These are phyloP conservation scores for Starmerella bacillaris DNA, from an alignment of 805 yeast genomes.

Conservation along the genomic window DNA sequence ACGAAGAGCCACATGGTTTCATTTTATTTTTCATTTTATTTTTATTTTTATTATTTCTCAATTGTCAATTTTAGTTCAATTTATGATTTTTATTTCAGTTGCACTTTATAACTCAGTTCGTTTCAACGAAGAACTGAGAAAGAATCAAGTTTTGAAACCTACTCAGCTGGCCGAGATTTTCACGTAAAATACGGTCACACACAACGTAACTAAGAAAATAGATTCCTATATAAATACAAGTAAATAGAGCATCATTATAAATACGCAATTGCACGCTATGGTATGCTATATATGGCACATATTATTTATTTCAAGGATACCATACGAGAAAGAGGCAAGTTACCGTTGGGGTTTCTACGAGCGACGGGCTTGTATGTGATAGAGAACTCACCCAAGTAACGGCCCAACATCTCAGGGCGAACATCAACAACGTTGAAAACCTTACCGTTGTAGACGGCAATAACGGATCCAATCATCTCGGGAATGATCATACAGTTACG, in stretches of 20 bases:
- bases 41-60: too few relatives aligned
- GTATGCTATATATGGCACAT: neutral
- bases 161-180: too few relatives aligned
- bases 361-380: constrained; percentile 98
- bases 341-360: constrained; percentile 54
- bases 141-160: too few relatives aligned
- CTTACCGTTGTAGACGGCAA: constrained; percentile 99
- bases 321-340: constrained; percentile 20
- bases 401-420: constrained; percentile 99
- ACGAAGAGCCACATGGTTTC: too few relatives aligned
- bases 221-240: neutral
- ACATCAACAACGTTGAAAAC: constrained; percentile 97
- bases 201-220: too few relatives aligned
- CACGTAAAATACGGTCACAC: too few relatives aligned
- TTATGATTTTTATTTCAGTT: too few relatives aligned
- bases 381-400: constrained; percentile 99
- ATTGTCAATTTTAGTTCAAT: too few relatives aligned
- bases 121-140: too few relatives aligned
- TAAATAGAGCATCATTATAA: neutral
- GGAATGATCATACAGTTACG: constrained; percentile 98
- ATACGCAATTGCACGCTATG: neutral
- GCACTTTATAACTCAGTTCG: too few relatives aligned
- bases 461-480: constrained; percentile 98
- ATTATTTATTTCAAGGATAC: constrained; percentile 18
- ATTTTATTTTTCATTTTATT: too few relatives aligned